phyloP scores from a whole-genome alignment of 2,329 filamentous ascomycete species.

The Myotisia sp. region DNA sequence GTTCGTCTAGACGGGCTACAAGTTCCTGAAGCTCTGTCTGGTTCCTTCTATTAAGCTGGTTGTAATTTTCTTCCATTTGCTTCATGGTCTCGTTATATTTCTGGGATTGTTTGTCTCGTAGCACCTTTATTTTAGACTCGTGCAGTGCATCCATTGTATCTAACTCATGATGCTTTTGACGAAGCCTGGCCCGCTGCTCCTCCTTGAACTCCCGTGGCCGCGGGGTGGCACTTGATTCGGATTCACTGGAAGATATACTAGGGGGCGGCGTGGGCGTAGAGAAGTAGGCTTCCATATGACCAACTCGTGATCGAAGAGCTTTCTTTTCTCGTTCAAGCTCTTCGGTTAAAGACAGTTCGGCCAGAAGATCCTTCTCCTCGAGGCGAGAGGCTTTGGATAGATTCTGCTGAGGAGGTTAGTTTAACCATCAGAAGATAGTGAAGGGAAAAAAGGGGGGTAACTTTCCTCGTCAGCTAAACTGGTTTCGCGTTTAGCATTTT shows the following conservation, averaged over 20 bases:
- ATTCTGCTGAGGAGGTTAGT: slow-evolving; percentile 20
- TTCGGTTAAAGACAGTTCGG: slow-evolving; percentile 31
- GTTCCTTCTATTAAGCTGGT: slow-evolving; percentile 23
- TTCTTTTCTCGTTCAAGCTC: slow-evolving; percentile 32
- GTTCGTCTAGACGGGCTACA: slow-evolving; percentile 22
- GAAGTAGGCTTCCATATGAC: slow-evolving; percentile 36
- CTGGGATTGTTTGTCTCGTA: slow-evolving; percentile 33
- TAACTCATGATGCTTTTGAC: slow-evolving; percentile 31
- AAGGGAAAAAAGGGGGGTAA: background rate
- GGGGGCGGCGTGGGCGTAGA: slow-evolving; percentile 18
- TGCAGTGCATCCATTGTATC: slow-evolving; percentile 32
- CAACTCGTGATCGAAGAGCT: slow-evolving; percentile 31
- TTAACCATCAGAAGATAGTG: background rate
- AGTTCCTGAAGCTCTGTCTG: slow-evolving; percentile 20
- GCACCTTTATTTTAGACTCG: slow-evolving; percentile 32
- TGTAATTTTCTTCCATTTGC: slow-evolving; percentile 27
- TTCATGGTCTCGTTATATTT: slow-evolving; percentile 26
- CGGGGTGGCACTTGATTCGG: slow-evolving; percentile 8
- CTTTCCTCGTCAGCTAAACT: slow-evolving; percentile 28
- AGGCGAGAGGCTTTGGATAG: slow-evolving; percentile 21
- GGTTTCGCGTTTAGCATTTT: slow-evolving; percentile 21
- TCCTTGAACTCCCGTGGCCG: slow-evolving; percentile 25
- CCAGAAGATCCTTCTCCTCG: slow-evolving; percentile 31
- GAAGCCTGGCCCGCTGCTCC: slow-evolving; percentile 30
- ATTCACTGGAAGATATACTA: slow-evolving; percentile 9